These are phyloP conservation scores for Metarhizium sp. DNA, from an alignment of 2,329 filamentous ascomycete genomes.

Conservation along the genomic window DNA sequence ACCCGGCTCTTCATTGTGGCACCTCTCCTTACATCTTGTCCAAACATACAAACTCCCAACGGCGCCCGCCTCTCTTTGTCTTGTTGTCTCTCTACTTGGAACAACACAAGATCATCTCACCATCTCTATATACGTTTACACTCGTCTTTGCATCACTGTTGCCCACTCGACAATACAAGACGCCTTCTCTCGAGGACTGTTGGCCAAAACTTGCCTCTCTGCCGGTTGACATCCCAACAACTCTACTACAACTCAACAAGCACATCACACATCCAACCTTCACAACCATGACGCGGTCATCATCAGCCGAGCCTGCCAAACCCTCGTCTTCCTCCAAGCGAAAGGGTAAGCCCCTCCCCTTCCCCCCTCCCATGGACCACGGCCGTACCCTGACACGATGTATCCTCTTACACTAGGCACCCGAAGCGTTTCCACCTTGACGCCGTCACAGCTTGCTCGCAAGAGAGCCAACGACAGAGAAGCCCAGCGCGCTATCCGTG, in stretches of 20 bases:
- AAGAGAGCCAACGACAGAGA: conserved; percentile 90
- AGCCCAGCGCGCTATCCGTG: conserved; percentile 78
- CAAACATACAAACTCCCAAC: background rate
- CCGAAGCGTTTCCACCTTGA: conserved; percentile 77
- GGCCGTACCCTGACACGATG: background rate
- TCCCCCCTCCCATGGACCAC: no score
- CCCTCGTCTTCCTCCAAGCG: conserved; percentile 25
- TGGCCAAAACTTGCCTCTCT: no score
- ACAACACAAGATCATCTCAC: background rate
- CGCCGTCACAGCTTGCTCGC: conserved; percentile 77
- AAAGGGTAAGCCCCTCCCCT: conserved; percentile 28
- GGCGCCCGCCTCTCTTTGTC: background rate
- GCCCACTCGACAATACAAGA: no score
- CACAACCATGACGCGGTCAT: conserved; percentile 28
- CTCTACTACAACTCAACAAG: background rate
- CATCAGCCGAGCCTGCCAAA: conserved; percentile 33
- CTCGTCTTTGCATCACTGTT: background rate
- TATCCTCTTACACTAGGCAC: conserved; percentile 33
- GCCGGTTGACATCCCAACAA: background rate
- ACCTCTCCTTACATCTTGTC: background rate
- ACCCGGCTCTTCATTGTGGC: background rate
- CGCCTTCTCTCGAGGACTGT: no score
- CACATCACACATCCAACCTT: background rate
- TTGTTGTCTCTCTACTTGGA: background rate
- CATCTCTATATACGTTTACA: background rate